phyloP scores from a whole-genome alignment of 106 monocot genomes.

The Dendrobium catenatum region DNA sequence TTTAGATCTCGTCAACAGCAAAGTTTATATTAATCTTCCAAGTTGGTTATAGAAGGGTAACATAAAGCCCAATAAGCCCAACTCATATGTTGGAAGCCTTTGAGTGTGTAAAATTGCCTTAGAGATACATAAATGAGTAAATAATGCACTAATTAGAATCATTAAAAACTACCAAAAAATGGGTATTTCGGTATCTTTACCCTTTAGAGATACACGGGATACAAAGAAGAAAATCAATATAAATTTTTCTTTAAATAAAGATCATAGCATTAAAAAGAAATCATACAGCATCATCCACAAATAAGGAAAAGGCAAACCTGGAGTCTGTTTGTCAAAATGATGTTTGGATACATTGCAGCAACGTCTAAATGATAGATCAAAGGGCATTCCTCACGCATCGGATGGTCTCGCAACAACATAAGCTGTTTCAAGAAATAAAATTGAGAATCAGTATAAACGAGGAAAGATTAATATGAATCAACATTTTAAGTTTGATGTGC shows the following conservation, averaged over 20 bases:
- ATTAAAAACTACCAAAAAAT: background rate
- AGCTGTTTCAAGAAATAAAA: slow-evolving; percentile 37
- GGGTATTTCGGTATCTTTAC: background rate
- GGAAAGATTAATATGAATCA: background rate
- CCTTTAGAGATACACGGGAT: background rate
- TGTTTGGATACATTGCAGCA: slow-evolving; percentile 99
- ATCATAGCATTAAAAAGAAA: background rate
- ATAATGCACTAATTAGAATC: background rate
- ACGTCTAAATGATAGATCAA: slow-evolving; percentile 99
- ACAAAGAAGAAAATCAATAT: background rate
- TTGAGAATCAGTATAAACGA: background rate
- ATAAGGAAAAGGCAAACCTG: slow-evolving; percentile 41
- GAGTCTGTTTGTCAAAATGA: slow-evolving; percentile 96
- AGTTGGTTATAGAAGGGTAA: background rate
- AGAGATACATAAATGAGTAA: background rate
- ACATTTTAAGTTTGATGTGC: background rate
- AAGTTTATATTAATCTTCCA: background rate
- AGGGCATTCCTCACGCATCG: slow-evolving; percentile 66
- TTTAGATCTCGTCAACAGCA: background rate
- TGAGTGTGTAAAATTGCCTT: background rate
- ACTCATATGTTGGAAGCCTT: background rate
- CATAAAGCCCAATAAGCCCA: background rate
- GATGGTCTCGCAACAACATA: slow-evolving; percentile 61
- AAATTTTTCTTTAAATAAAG: background rate
- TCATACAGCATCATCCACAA: background rate